phyloP scores from a whole-genome alignment of 257 asterid species.

The Coffea eugenioides region DNA sequence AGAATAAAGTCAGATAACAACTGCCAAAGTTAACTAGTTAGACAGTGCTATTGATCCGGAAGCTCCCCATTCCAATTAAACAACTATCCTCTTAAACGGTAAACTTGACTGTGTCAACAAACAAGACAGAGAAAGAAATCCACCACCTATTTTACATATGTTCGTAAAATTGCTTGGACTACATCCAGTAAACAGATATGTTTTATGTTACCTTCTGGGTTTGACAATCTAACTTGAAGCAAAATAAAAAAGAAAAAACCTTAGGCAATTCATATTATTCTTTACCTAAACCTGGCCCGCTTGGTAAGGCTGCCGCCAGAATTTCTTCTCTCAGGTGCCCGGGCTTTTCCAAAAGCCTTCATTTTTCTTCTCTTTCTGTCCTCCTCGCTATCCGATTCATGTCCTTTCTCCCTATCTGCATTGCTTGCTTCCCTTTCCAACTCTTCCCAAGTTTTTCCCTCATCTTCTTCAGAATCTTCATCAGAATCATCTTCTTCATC shows the following conservation, averaged over 20 bases:
- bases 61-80: background rate
- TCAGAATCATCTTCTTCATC: slow-evolving; percentile 46
- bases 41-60: background rate
- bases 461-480: slow-evolving; percentile 54
- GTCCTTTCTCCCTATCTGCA: slow-evolving; percentile 66
- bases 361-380: slow-evolving; percentile 61
- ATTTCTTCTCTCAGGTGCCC: slow-evolving; percentile 46
- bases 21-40: background rate
- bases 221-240: background rate
- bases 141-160: background rate
- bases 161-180: background rate
- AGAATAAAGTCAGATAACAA: background rate
- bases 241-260: background rate
- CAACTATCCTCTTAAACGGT: background rate
- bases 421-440: slow-evolving; percentile 74
- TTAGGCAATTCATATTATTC: slow-evolving; percentile 3
- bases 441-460: slow-evolving; percentile 87
- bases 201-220: background rate
- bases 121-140: background rate
- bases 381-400: slow-evolving; percentile 74
- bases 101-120: background rate
- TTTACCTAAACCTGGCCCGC: slow-evolving; percentile 53
- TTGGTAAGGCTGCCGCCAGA: slow-evolving; percentile 39
- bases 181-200: background rate
- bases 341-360: slow-evolving; percentile 50